These are phyloP conservation scores for Candida freyschussii DNA, from an alignment of 1,139 yeast genomes.

Conservation along the genomic window DNA sequence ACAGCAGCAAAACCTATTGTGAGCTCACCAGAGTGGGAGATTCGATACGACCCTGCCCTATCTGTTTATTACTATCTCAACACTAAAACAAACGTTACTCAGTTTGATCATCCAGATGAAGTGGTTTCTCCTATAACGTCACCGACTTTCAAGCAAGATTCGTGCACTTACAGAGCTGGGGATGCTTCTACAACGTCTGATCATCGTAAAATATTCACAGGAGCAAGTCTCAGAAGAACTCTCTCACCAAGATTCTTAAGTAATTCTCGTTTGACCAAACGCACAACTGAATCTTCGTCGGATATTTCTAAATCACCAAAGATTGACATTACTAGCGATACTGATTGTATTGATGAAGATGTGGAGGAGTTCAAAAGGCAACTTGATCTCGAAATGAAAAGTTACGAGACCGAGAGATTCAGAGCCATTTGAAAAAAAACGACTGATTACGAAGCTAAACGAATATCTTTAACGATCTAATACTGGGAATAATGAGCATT, in stretches of 20 bases:
- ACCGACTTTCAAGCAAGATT: slow-evolving; percentile 3
- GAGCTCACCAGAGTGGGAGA: slow-evolving; percentile 21
- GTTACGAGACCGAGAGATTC: slow-evolving; percentile 19
- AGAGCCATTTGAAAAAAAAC: neutral
- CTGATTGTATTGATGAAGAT: slow-evolving; percentile 17
- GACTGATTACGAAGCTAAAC: too few species aligned
- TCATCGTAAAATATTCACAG: slow-evolving; percentile 14
- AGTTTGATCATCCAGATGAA: slow-evolving; percentile 27
- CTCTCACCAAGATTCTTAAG: slow-evolving; percentile 18
- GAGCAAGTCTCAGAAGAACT: slow-evolving; percentile 18
- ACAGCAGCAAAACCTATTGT: slow-evolving; percentile 14
- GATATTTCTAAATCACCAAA: neutral
- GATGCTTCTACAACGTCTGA: slow-evolving; percentile 7
- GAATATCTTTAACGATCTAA: too few species aligned
- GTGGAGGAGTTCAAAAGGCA: slow-evolving; percentile 20
- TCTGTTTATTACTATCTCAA: slow-evolving; percentile 20
- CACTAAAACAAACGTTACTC: slow-evolving; percentile 16
- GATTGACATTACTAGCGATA: neutral
- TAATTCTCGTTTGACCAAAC: neutral
- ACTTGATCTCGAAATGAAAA: slow-evolving; percentile 18
- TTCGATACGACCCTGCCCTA: slow-evolving; percentile 20
- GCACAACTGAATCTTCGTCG: slow-evolving; percentile 1
- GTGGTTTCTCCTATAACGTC: slow-evolving; percentile 20
- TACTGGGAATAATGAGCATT: too few species aligned
- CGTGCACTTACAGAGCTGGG: neutral